Conservation (phyloP, 345 rosid species). For the Cardamine occulta region DNA sequence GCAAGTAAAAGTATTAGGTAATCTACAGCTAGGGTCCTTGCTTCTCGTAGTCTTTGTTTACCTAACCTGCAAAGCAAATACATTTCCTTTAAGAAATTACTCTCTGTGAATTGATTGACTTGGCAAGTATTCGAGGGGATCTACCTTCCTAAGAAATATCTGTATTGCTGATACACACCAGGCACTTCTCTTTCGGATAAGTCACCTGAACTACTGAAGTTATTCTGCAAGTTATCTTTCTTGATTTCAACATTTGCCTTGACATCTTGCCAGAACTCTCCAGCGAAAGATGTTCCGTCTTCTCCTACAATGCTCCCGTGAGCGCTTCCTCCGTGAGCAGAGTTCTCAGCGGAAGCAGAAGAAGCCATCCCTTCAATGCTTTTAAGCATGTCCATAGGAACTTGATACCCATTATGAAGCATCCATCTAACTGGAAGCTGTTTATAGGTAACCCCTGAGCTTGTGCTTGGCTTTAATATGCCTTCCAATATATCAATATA, state of each 20-base stretch:
- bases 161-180: conserved; percentile 68
- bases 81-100: neutral
- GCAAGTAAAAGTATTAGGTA: conserved; percentile 84
- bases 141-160: conserved; percentile 94
- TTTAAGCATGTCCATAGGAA: conserved; percentile 87
- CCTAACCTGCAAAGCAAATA: conserved; percentile 60
- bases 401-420: conserved; percentile 92
- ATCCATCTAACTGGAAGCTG: conserved; percentile 97
- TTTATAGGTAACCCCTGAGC: conserved; percentile 65
- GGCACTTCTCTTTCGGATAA: conserved; percentile 74
- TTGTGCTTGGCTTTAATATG: conserved; percentile 64
- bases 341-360: conserved; percentile 52
- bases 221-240: conserved; percentile 61
- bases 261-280: conserved; percentile 86
- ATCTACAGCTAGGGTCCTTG: conserved; percentile 90
- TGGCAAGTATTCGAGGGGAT: neutral
- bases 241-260: conserved; percentile 62
- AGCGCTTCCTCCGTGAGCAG: conserved; percentile 59
- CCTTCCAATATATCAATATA: conserved; percentile 96
- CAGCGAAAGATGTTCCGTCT: conserved; percentile 66
- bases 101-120: neutral
- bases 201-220: conserved; percentile 60
- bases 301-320: conserved; percentile 53
- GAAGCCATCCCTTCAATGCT: conserved; percentile 57
- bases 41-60: conserved; percentile 92